Evolutionary conservation across 2,329 filamentous ascomycete genomes (phyloP).

Genomic region (Pochonia chlamydosporia): DNA sequence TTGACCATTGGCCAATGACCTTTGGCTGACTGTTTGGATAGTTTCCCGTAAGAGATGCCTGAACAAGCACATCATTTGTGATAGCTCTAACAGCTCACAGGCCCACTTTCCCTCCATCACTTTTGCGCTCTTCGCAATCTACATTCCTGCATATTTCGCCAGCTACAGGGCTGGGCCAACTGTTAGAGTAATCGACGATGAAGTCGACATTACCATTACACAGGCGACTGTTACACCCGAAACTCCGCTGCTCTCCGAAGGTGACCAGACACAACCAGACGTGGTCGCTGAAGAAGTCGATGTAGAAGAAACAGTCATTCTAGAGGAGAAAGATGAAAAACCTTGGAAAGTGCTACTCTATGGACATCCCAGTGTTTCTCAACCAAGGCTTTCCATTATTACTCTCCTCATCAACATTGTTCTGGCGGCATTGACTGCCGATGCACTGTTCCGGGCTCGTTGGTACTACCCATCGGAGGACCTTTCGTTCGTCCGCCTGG

Average conservation of each 20-base stretch:
- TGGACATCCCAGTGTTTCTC: conserved; percentile 71
- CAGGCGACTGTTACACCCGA: conserved; percentile 33
- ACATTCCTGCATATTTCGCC: conserved; percentile 56
- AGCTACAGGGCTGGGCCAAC: conserved; percentile 51
- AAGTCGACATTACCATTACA: conserved; percentile 50
- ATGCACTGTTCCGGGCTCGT: conserved; percentile 71
- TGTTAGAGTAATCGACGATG: conserved; percentile 54
- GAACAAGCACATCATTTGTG: background rate
- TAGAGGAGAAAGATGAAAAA: conserved; percentile 51
- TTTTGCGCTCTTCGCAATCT: conserved; percentile 60
- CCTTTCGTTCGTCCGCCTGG: conserved; percentile 79
- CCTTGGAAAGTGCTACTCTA: conserved; percentile 63
- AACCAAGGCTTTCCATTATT: conserved; percentile 56
- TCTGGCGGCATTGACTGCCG: conserved; percentile 64
- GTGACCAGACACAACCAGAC: conserved; percentile 23
- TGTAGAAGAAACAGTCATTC: conserved; percentile 55
- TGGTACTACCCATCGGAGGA: conserved; percentile 65
- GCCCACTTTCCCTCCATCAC: conserved; percentile 44
- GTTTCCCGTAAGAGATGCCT: conserved; percentile 29
- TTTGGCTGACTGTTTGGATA: conserved; percentile 14
- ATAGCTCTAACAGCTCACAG: conserved; percentile 16
- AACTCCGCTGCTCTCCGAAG: conserved; percentile 23
- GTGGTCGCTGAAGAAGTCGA: conserved; percentile 47
- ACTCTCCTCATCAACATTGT: conserved; percentile 68
- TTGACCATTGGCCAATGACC: background rate